phyloP scores from a whole-genome alignment of 805 yeast species.

The Lipomyces yamanashiensis region DNA sequence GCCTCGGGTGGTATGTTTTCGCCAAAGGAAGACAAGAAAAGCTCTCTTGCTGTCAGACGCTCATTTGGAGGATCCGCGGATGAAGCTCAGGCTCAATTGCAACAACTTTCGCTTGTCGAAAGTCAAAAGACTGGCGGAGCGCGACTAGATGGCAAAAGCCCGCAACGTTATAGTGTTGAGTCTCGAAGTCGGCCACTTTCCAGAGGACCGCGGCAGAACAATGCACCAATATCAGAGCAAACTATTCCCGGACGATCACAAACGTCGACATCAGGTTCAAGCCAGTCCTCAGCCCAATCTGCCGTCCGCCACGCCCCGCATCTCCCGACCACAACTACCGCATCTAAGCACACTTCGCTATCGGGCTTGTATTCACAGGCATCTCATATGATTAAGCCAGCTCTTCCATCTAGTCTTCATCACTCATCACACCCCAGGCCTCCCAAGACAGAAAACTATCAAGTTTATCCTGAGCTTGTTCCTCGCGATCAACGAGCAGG shows the following conservation, averaged over 20 bases:
- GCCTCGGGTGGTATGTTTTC: not conserved
- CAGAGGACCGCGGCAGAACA: not conserved
- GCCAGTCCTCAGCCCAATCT: not conserved
- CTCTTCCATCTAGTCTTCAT: not conserved
- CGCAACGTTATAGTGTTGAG: not conserved
- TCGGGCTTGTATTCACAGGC: slow-evolving; percentile 4
- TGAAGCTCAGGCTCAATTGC: slow-evolving; percentile 7
- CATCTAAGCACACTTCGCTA: not conserved
- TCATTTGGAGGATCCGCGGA: slow-evolving; percentile 9
- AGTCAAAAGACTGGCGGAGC: not conserved
- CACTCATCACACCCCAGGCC: not conserved
- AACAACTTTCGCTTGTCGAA: slow-evolving; percentile 2
- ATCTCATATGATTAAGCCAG: slow-evolving; percentile 5
- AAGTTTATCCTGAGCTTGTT: slow-evolving; percentile 12
- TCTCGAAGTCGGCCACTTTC: not conserved
- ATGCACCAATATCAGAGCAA: not conserved
- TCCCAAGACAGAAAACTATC: not conserved
- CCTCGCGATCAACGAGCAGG: slow-evolving; percentile 7
- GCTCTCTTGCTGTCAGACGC: not conserved
- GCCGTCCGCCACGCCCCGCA: not conserved
- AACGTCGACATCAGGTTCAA: not conserved
- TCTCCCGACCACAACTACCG: not conserved
- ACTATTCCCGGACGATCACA: not conserved
- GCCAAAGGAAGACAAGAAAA: not conserved
- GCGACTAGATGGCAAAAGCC: not conserved